Evolutionary conservation across 768 basidiomycete species (phyloP).

Genomic region (Sporobolomyces phaffii): DNA sequence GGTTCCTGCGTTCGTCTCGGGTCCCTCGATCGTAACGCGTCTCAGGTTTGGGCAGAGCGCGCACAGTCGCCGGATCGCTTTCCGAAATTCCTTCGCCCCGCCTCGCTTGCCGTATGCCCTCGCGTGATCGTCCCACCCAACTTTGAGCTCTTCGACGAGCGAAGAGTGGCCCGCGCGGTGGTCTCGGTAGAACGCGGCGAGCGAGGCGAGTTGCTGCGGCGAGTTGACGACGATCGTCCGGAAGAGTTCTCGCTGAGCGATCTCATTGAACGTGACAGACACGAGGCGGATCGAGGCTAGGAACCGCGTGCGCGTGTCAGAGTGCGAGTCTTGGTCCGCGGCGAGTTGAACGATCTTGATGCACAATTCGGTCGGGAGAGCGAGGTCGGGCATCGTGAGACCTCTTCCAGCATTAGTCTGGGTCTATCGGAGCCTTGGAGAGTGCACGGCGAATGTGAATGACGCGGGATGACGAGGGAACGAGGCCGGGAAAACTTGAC

Average conservation of each 20-base stretch:
- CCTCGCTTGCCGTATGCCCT: background rate
- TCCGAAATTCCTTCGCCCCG: background rate
- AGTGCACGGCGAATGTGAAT: background rate
- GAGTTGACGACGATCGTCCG: background rate
- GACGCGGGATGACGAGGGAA: too few relatives aligned
- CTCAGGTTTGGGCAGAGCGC: background rate
- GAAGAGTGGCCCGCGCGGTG: background rate
- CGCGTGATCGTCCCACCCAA: background rate
- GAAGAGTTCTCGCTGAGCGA: background rate
- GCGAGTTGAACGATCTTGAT: slow-evolving; percentile 1
- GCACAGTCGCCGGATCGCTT: background rate
- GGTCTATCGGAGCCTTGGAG: too few relatives aligned
- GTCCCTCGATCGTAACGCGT: background rate
- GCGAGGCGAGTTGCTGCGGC: background rate
- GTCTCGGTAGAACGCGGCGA: background rate
- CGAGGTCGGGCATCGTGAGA: background rate
- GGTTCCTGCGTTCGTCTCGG: background rate
- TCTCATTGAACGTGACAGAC: background rate
- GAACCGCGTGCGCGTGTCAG: background rate
- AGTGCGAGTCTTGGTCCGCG: background rate
- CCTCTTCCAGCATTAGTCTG: too few relatives aligned
- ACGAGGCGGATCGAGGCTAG: background rate
- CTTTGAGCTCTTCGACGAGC: background rate
- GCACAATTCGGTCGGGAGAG: background rate
- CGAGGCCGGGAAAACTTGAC: too few relatives aligned